Conservation (phyloP, 108 stramenopile species). For the Aurantiochytrium sp. region DNA sequence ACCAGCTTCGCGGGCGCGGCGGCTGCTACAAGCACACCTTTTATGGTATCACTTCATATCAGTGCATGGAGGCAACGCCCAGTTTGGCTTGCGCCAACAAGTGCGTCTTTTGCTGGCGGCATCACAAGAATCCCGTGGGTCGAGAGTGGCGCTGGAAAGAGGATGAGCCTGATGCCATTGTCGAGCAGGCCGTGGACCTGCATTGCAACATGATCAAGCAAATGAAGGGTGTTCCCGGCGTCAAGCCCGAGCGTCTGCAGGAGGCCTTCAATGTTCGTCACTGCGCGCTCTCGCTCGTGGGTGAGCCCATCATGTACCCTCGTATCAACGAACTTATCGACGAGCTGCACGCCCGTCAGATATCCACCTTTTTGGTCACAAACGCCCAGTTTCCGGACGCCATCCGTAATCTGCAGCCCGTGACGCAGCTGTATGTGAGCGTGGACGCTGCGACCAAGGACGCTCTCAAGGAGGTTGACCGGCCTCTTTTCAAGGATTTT, state of each 20-base stretch:
- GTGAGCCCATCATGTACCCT: slow-evolving; percentile 90
- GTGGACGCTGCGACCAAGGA: slow-evolving; percentile 89
- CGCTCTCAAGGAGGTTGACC: slow-evolving; percentile 74
- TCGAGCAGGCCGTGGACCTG: slow-evolving; percentile 69
- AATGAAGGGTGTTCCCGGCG: slow-evolving; percentile 84
- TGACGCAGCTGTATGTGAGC: slow-evolving; percentile 85
- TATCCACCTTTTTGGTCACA: slow-evolving; percentile 87
- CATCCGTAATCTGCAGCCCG: slow-evolving; percentile 72
- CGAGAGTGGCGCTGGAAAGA: slow-evolving; percentile 91
- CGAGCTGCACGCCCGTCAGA: slow-evolving; percentile 74
- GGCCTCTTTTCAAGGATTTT: slow-evolving; percentile 81
- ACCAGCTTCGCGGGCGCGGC: slow-evolving; percentile 84
- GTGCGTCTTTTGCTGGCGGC: slow-evolving; percentile 97
- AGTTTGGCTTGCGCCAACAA: slow-evolving; percentile 89
- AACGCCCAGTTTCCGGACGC: slow-evolving; percentile 91
- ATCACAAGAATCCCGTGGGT: slow-evolving; percentile 95
- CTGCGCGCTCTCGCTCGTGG: slow-evolving; percentile 34
- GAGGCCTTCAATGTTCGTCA: slow-evolving; percentile 73
- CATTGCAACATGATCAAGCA: slow-evolving; percentile 85
- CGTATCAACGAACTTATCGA: slow-evolving; percentile 75
- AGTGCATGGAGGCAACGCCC: slow-evolving; percentile 95
- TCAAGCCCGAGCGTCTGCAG: slow-evolving; percentile 75
- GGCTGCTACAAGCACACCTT: slow-evolving; percentile 95
- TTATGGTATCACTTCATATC: slow-evolving; percentile 88
- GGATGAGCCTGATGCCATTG: slow-evolving; percentile 78